phyloP scores from a whole-genome alignment of 2,329 filamentous ascomycete genomes.

The Colletotrichum sp. region DNA sequence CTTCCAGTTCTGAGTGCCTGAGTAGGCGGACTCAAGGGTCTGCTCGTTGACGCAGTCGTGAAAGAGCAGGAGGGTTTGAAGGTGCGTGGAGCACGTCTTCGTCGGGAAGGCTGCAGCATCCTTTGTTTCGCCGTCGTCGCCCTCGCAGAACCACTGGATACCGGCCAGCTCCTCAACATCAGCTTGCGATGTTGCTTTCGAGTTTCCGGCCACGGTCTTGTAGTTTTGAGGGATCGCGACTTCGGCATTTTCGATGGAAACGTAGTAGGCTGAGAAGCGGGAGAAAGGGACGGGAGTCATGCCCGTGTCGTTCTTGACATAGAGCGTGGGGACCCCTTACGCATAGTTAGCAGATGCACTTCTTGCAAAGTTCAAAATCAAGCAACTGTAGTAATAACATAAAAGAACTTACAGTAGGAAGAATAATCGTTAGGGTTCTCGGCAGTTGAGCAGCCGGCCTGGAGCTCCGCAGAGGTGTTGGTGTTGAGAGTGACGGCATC shows the following conservation, averaged over 20 bases:
- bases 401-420: conserved; percentile 40
- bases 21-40: conserved; percentile 27
- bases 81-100: conserved; percentile 30
- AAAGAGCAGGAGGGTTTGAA: conserved; percentile 28
- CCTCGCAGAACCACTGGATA: conserved; percentile 35
- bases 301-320: conserved; percentile 36
- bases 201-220: conserved; percentile 44
- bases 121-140: conserved; percentile 24
- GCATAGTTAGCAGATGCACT: neutral
- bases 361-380: neutral
- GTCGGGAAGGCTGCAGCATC: conserved; percentile 32
- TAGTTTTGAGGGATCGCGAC: conserved; percentile 49
- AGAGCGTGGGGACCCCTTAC: conserved; percentile 43
- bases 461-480: conserved; percentile 33
- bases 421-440: conserved; percentile 53
- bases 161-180: conserved; percentile 22
- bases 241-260: conserved; percentile 43
- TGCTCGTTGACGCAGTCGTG: conserved; percentile 28
- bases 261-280: conserved; percentile 54
- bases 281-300: conserved; percentile 35
- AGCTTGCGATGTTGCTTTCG: conserved; percentile 33
- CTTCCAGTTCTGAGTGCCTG: conserved; percentile 18
- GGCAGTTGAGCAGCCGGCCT: conserved; percentile 46
- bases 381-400: rapidly evolving
- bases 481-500: conserved; percentile 34